Percentiles rank a stretch among this genome's conserved stretches.
These are phyloP conservation scores for Yamadazyma dushanensis DNA, from an alignment of 1,139 yeast species.

Conservation along the genomic window DNA sequence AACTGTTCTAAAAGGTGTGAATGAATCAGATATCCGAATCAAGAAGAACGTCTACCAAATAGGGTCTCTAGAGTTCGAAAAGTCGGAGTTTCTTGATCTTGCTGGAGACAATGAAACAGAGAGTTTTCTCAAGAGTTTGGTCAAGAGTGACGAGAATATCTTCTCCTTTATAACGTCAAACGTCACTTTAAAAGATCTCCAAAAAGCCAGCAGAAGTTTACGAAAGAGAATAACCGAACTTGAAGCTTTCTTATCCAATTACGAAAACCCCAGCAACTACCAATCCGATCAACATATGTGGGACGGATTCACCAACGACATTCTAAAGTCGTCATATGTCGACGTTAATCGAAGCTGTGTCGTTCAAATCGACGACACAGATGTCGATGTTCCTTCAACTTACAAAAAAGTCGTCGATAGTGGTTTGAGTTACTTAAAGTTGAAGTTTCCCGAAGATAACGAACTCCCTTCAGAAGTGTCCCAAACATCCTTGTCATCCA, in stretches of 20 bases:
- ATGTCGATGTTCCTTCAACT: constrained; percentile 17
- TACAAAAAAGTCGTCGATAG: constrained; percentile 29
- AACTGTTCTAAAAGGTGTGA: constrained; percentile 9
- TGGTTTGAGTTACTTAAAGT: constrained; percentile 33
- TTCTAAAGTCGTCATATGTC: constrained; percentile 30
- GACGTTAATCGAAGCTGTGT: constrained; percentile 36
- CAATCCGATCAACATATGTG: constrained; percentile 29
- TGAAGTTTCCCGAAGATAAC: constrained; percentile 28
- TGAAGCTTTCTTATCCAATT: constrained; percentile 33
- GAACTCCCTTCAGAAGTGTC: constrained; percentile 3
- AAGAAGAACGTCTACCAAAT: constrained; percentile 45
- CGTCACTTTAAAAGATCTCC: constrained; percentile 48
- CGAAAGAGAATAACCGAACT: constrained; percentile 35
- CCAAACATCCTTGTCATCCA: constrained; percentile 4
- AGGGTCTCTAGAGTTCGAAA: constrained; percentile 57
- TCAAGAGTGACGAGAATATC: constrained; percentile 45
- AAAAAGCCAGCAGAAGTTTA: constrained; percentile 44
- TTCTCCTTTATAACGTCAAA: constrained; percentile 48
- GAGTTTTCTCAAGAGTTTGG: constrained; percentile 51
- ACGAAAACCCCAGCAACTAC: constrained; percentile 43
- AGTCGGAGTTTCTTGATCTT: constrained; percentile 45
- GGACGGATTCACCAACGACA: constrained; percentile 35
- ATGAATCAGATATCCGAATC: constrained; percentile 16
- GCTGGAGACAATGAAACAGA: constrained; percentile 51
- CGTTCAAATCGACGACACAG: constrained; percentile 26